Base-by-base conservation (phyloP, 2,329 filamentous ascomycete species). In the Nemania serpens region DNA sequence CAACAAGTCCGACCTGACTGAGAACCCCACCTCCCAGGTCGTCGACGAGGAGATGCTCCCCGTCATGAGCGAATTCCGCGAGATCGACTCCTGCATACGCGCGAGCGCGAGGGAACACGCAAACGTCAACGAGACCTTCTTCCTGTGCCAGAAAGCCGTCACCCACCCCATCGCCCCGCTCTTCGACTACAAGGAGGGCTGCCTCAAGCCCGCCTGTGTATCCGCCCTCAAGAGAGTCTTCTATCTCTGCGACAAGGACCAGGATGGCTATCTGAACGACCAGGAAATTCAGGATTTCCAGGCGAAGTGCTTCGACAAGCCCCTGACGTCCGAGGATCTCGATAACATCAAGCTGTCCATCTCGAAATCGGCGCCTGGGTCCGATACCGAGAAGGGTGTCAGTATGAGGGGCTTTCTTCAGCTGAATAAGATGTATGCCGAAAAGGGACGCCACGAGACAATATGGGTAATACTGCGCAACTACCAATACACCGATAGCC, bases 21-120 rank as follows among this genome's bases (percentile, higher is more conserved):
- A 90, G 68, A 88, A 86, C 43, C 90, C 84, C 61, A 92, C 91
- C 9, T 84, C 91, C 0, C 91, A 97, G 74, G 89, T 97, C 9
- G 87, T 97, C 47, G 91, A 97, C 71, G 95, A 98, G 75, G 95
- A 99, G 79, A 97, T 99, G 92, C 82, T 98, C 34, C 95, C 95
- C 0, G 89, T 99, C 66, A 97, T 99, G 95, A 89, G 91, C 63
- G 95, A 99, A 78, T 99, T 98, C 78, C 94, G 97, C 73, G 95
- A 98, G 76, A 97, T 99, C 66, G 95, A 99, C 75, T 97, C 93
- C 0, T 99, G 95, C 77, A 98, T 99, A 73, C 86, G 95, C 58
- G 93, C 93, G 9, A 98, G 93, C 76, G 93, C 94, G 18, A 87
- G 91, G 69, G 91, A 97, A 71, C 92, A 97, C 73, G 88, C 90